These are phyloP conservation scores for Malassezia psittaci DNA, from an alignment of 1,284 basidiomycete species.

Conservation along the genomic window DNA sequence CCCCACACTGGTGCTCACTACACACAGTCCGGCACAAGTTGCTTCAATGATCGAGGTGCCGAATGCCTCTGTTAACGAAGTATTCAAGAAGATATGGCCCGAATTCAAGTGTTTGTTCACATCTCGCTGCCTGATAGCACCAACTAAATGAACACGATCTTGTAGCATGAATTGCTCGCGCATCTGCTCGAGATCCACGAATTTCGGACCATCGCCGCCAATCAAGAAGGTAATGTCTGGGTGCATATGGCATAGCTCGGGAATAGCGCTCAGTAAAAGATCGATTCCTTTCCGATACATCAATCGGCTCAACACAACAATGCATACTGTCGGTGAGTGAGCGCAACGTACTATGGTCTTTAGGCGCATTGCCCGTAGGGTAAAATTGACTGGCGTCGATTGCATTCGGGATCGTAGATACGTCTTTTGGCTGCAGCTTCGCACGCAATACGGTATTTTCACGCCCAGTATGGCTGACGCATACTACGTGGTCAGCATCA, in stretches of 20 bases:
- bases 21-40: slow-evolving; percentile 82
- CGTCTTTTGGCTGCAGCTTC: slow-evolving; percentile 48
- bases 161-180: slow-evolving; percentile 78
- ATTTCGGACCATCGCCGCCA: slow-evolving; percentile 84
- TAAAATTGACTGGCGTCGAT: slow-evolving; percentile 77
- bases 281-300: slow-evolving; percentile 96
- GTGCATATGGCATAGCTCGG: slow-evolving; percentile 72
- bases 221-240: slow-evolving; percentile 78
- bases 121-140: slow-evolving; percentile 66
- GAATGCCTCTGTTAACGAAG: slow-evolving; percentile 90
- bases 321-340: slow-evolving; percentile 34
- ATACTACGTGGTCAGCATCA: slow-evolving; percentile 86
- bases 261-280: slow-evolving; percentile 80
- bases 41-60: slow-evolving; percentile 94
- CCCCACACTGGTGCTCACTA: slow-evolving; percentile 86
- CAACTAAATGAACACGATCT: slow-evolving; percentile 79
- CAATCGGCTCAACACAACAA: slow-evolving; percentile 86
- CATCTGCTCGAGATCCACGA: slow-evolving; percentile 91
- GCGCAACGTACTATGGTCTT: slow-evolving; percentile 8
- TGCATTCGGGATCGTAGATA: slow-evolving; percentile 69
- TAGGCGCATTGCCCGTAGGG: slow-evolving; percentile 52
- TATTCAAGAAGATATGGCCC: slow-evolving; percentile 87
- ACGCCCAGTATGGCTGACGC: slow-evolving; percentile 85
- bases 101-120: slow-evolving; percentile 71
- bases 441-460: slow-evolving; percentile 91